phyloP scores from a whole-genome alignment of 108 stramenopile genomes.

The Ochromonas danica region DNA sequence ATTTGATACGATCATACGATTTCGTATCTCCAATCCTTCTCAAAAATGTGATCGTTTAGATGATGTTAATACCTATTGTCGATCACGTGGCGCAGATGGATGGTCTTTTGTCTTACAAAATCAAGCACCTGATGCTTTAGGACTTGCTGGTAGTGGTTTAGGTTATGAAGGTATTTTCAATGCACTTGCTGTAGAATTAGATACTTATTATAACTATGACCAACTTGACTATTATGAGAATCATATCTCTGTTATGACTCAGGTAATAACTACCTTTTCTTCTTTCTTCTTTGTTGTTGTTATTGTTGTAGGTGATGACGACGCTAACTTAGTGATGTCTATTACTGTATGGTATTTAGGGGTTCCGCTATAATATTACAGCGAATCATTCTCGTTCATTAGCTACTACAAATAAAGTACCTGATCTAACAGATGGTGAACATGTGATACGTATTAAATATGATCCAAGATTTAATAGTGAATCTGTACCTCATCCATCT shows the following conservation, averaged over 20 bases:
- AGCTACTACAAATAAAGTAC: conserved; percentile 46
- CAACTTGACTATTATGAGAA: conserved; percentile 60
- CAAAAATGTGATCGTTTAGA: conserved; percentile 58
- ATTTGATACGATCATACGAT: conserved; percentile 58
- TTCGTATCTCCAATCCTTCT: conserved; percentile 58
- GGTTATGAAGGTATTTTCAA: conserved; percentile 66
- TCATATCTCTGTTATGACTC: conserved; percentile 55
- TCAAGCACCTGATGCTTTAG: conserved; percentile 38
- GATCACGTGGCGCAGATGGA: conserved; percentile 62
- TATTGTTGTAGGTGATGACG: neutral
- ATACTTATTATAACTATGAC: conserved; percentile 62
- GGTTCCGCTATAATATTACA: conserved; percentile 26
- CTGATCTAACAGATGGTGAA: conserved; percentile 55
- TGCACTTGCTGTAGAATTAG: conserved; percentile 64
- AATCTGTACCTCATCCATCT: neutral
- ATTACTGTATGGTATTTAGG: neutral
- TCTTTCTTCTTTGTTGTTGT: neutral
- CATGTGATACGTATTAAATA: conserved; percentile 51
- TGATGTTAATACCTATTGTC: conserved; percentile 57
- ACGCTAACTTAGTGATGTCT: neutral
- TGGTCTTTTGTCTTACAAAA: conserved; percentile 65
- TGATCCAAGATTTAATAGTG: conserved; percentile 44
- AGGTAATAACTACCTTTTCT: neutral
- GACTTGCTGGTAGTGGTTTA: conserved; percentile 47
- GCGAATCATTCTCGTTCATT: conserved; percentile 50